These are phyloP conservation scores for Vickermania spadyakhi DNA, from an alignment of 208 protist species.

Conservation along the genomic window DNA sequence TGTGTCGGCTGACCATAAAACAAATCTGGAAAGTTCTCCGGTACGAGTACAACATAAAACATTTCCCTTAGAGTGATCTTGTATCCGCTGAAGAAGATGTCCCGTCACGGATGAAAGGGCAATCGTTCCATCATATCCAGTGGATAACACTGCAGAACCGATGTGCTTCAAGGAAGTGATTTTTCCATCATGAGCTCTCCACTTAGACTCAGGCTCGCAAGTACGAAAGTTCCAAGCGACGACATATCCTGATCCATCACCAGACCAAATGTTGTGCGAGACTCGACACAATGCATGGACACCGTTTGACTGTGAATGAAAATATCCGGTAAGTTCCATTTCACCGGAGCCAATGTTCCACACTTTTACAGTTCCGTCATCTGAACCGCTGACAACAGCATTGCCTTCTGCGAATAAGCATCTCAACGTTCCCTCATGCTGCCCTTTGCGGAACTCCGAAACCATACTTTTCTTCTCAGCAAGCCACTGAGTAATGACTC, in stretches of 20 bases:
- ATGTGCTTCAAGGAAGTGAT: slow-evolving; percentile 45
- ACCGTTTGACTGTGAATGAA: slow-evolving; percentile 45
- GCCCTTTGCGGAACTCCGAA: slow-evolving; percentile 21
- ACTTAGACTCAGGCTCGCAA: slow-evolving; percentile 47
- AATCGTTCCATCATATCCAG: slow-evolving; percentile 60
- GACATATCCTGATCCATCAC: slow-evolving; percentile 55
- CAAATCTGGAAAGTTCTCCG: slow-evolving; percentile 50
- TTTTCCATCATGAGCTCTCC: slow-evolving; percentile 31
- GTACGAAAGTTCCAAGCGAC: slow-evolving; percentile 57
- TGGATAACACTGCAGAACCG: slow-evolving; percentile 62
- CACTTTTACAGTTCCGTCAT: slow-evolving; percentile 75
- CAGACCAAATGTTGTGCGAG: slow-evolving; percentile 72
- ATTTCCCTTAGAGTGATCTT: slow-evolving; percentile 29
- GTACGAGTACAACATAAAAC: slow-evolving; percentile 27
- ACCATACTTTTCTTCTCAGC: slow-evolving; percentile 20
- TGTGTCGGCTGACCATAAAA: slow-evolving; percentile 70
- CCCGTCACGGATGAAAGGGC: slow-evolving; percentile 37
- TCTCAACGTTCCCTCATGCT: slow-evolving; percentile 36
- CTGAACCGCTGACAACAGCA: slow-evolving; percentile 60
- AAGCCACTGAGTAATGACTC: slow-evolving; percentile 66
- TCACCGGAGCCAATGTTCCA: slow-evolving; percentile 69
- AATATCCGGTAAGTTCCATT: slow-evolving; percentile 59
- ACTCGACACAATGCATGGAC: slow-evolving; percentile 66
- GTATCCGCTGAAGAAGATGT: slow-evolving; percentile 39
- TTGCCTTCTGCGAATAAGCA: slow-evolving; percentile 81